Base-by-base conservation (phyloP, 2,329 filamentous ascomycete species). In the Parastagonospora nodorum region DNA sequence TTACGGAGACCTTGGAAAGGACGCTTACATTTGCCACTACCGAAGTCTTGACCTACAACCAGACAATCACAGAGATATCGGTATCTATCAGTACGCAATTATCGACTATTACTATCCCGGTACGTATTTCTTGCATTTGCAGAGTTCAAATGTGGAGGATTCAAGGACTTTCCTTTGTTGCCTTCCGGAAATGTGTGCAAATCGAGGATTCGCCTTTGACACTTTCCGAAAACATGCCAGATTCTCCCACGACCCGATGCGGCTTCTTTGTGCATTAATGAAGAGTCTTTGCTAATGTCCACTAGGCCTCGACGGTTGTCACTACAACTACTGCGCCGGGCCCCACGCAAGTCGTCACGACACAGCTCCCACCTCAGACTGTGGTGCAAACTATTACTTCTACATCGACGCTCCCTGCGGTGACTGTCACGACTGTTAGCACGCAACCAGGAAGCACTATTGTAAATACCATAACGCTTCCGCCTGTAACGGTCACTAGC, bases 311-410 rank as follows among this genome's bases (percentile, higher is more conserved):
- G 15, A 60, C 57, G 5, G 46, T 46, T 8, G 37, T 53, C 6
- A 56, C 54, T 1, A 69, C 63, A 1, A 59, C 60, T 8, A 67
- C 60, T 0, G 24, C 58, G 1, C 59, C 50, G 3, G 63, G 53
- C 2, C 37, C 46, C 1, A 62, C 60, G 7, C 54, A 45, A 5
- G 40, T 53, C 1, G 44, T 56, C 2, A 66, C 60, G 1, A 59
- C 55, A 2, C 50, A 59, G 19, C 32, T 62, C 2, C 55, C 62
- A 5, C 42, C 51, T 24, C 55, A 37, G 10, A 64, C 58, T 9
- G 43, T 55, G 50, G 56, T 37, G 15, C 63, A 63, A 2, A 68
- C 64, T 0, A 50, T 64, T 27, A 31, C 60, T 7, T 63, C 60
- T 0, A 69, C 63, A 7, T 36, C 60, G 0, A 66, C 56, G 10